Evolutionary conservation across 371 early-diverging fungal genomes (phyloP), one percentile per base, ranked within the genome.

Genomic region (Zancudomyces culisetae): DNA sequence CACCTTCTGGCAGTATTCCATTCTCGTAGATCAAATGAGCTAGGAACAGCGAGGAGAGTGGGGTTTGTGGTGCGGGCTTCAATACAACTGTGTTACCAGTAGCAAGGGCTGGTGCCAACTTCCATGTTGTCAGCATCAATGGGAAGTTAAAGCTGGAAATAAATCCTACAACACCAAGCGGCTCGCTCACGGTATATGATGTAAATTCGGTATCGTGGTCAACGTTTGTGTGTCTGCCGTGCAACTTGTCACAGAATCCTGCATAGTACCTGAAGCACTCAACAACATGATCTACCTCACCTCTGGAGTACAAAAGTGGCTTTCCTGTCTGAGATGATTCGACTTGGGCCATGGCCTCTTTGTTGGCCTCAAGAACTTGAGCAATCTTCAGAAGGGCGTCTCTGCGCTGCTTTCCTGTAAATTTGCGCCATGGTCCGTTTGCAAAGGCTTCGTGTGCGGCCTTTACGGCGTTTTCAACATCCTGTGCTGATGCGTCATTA

Each of bases 261-360:
- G 86, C 86, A 69, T 77, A 86, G 60, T 82, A 82, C 52, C 80
- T 72, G 66, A 75, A 81, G 49, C 75, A 76, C 21, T 72, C 78
- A 55, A 84, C 74, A 10, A 77, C 66, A 42, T 68, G 72, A 0
- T 70, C 69, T 2, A 82, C 70, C 59, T 89, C 90, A 2, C 67
- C 70, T 13, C 64, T 69, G 42, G 69, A 66, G 55, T 72, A 73
- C 45, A 66, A 60, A 45, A 82, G 69, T 1, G 87, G 70, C 62
- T 92, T 92, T n/a, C 93, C 93, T 24, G 81, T 85, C 60, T 88
- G 83, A 24, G 77, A 59, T 43, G 87, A 80, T 62, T 91, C 94
- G 29, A 90, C 62, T 2, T 67, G 69, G 29, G 90, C 89, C 28
- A 92, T 57, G 8, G 73, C 70, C 19, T 73, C 72, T 27, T 66